Evolutionary conservation across 345 rosid species (phyloP), one percentile per base, ranked within the genome.

Genomic region (Noccaea bulbosa): DNA sequence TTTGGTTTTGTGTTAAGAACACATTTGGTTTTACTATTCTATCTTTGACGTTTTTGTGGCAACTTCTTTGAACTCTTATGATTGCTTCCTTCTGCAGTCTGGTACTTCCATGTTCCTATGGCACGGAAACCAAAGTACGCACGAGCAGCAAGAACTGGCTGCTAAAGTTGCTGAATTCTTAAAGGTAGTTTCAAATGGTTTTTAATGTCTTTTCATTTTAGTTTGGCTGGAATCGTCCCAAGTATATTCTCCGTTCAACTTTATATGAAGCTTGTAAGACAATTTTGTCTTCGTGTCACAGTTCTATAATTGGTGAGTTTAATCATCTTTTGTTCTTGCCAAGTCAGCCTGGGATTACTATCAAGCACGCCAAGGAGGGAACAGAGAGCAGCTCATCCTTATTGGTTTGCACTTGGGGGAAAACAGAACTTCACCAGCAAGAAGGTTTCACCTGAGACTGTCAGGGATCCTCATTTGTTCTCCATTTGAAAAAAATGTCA

Each of bases 391-490:
- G n/a, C n/a, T 89, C 97, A 22, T 70, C 96, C 65, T 95, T 95
- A n/a, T 80, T 95, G 99, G 99, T 83, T 71, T 83, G 86, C 98
- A 65, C 92, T 95, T 74, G 99, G 99, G 72, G 99, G 98, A 40
- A 95, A 95, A 82, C 98, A 95, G 81, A 83, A 80, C 77, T 88
- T 87, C 85, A 84, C 82, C 68, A 86, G 91, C 82, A 86, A 87
- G 82, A 88, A 85, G 51, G 77, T 75, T 73, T 71, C 92, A 73
- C 66, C 76, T 8, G 94, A 92, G 77, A 76, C 59, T 73, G 71
- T 81, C 74, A 85, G 96, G 71, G 99, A 95, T 73, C 97, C 98
- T 51, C 99, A 90, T 73, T 73, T 95, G 82, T 95, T 88, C 81
- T 70, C 88, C 20, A n/a, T n/a, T n/a, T n/a, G n/a, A n/a, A n/a